Conservation (phyloP, 176 grass and related monocot genomes). For the Coix lacrymajobi region DNA sequence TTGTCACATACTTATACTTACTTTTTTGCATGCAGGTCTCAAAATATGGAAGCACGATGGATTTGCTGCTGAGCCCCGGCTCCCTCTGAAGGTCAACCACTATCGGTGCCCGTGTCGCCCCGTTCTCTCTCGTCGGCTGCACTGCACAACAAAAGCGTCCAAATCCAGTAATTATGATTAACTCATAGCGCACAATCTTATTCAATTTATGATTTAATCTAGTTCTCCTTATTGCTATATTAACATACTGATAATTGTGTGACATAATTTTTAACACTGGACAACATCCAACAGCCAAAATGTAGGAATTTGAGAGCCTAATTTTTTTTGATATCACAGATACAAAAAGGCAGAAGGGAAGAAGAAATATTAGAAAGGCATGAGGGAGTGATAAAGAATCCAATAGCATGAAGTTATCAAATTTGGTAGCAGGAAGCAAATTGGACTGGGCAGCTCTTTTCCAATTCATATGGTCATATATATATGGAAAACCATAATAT, state of each 20-base stretch:
- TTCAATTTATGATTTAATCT: not conserved
- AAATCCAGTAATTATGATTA: conserved; percentile 21
- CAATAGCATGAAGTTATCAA: not conserved
- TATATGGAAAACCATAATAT: not conserved
- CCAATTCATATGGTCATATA: not conserved
- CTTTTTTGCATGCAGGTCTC: too few relatives aligned
- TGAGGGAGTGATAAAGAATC: not conserved
- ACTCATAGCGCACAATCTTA: not conserved
- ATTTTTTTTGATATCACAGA: conserved; percentile 12
- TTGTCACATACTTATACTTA: too few relatives aligned
- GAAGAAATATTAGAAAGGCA: not conserved
- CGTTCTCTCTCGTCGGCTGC: conserved; percentile 96
- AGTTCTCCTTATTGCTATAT: not conserved
- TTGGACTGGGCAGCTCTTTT: not conserved
- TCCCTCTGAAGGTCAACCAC: conserved; percentile 81
- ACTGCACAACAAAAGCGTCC: not conserved
- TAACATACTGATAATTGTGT: not conserved
- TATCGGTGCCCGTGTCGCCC: conserved; percentile 82
- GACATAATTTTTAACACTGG: not conserved
- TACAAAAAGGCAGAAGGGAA: not conserved
- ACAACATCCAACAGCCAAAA: conserved; percentile 20
- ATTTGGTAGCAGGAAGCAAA: not conserved
- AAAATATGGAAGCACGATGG: conserved; percentile 71
- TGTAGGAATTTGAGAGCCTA: not conserved
- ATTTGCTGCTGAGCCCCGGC: conserved; percentile 66